Base-by-base conservation (phyloP, 208 protist species). In the Jaenimonas drosophilae region DNA sequence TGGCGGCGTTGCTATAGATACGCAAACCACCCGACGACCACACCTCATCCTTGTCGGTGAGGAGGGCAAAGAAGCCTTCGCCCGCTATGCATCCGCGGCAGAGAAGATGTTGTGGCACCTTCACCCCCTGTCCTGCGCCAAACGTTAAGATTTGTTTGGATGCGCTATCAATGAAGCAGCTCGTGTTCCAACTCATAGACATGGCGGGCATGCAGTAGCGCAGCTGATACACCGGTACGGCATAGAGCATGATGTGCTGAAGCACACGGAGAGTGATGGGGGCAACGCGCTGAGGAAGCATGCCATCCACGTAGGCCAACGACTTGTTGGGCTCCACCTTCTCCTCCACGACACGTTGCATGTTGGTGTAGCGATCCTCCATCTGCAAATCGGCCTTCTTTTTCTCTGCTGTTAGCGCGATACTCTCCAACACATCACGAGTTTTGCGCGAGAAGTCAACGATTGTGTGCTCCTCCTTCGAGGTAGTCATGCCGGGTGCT, bases 151-250 rank as follows among this genome's bases (percentile, higher is more conserved):
- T 63, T 58, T 85, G 73, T 49, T 86, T 84, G 16, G 71, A 59
- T 2, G 57, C 42, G 7, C 77, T 48, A 54, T 93, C 80, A 23
- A 93, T 73, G 42, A 88, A 68, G 54, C 79, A 89, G 63, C 77
- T 89, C 14, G 74, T 88, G 60, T 73, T 78, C 61, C 60, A 82
- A 31, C 77, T 70, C 76, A 93, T 87, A 2, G 85, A 93, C 80
- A 93, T 93, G 38, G 75, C 85, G n/a, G 79, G 77, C 9, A 93
- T 58, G 44, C 78, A 83, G 62, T 93, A 93, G 32, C 69, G 79
- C 41, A 89, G 57, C 0, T 65, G 39, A 52, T 89, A 89, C 11
- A 93, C 66, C 14, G 85, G 80, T 11, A 89, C 68, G 29, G 77
- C 75, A 33, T 75, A 93, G 66, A 93, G 71, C 76, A 93, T 82